A percentile compares a stretch with the other conserved stretches of the same genome.
Conservation (phyloP, 495 filamentous ascomycete species). For the Podospora conica region DNA sequence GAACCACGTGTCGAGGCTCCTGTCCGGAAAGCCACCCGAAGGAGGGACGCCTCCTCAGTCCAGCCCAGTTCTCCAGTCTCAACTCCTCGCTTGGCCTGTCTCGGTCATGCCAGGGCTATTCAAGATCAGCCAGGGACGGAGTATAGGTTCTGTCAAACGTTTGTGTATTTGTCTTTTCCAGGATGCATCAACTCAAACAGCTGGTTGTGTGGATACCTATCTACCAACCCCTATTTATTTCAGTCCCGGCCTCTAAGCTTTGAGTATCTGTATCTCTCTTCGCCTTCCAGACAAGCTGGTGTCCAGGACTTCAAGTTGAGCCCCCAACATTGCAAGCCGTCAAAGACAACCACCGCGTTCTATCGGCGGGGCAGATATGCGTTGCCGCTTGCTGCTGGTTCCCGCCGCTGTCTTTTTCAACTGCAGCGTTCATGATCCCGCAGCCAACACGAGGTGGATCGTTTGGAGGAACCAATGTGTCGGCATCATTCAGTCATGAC, state of each 20-base stretch:
- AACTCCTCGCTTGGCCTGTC: neutral
- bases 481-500: neutral
- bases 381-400: neutral
- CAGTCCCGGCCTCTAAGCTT: too few relatives aligned
- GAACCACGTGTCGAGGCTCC: slow-evolving; percentile 3
- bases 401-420: neutral
- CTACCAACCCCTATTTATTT: too few relatives aligned
- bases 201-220: too few relatives aligned
- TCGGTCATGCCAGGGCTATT: neutral
- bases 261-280: neutral
- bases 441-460: neutral
- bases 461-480: neutral
- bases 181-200: too few relatives aligned
- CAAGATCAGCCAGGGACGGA: too few relatives aligned
- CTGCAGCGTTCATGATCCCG: neutral
- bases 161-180: too few relatives aligned
- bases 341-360: neutral
- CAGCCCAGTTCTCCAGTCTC: neutral
- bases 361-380: neutral
- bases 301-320: neutral
- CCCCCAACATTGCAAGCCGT: neutral
- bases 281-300: neutral
- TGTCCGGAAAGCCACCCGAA: neutral
- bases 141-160: too few relatives aligned
- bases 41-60: neutral